Base-by-base conservation (phyloP, 768 basidiomycete genomes). In the Boletales sp. region DNA sequence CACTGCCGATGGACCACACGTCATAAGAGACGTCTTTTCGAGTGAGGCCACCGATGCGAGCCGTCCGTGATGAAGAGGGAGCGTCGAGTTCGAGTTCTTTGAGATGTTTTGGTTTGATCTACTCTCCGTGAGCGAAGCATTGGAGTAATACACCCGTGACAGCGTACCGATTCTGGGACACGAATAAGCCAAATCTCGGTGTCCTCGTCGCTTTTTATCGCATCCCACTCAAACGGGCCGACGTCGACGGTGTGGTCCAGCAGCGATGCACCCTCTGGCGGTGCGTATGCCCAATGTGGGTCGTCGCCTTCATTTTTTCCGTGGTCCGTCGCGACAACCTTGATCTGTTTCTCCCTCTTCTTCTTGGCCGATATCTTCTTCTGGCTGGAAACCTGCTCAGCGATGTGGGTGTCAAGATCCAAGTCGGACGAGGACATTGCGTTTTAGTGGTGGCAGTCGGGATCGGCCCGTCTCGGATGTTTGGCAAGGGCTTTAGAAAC, bases 181-280 rank as follows among this genome's bases (percentile, higher is more conserved):
- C 87, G 78, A 32, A 90, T 76, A 12, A 88, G 67, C 80, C 86
- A 89, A 9, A 90, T 57, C 56, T 90, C 87, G 10, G 80, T 58
- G 51, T 88, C 78, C 0, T 71, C 64, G 24, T 84, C 74, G 43
- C 77, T 66, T 11, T 78, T 72, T 5, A 90, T 52, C 7, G 70
- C 66, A 50, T 85, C 84, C 86, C 86, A 90, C 57, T 88, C 87
- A 57, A 86, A 86, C 3, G 74, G 72, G 2, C 72, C 71, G 2
- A 8, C 52, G 50, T 84, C 78, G 13, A 69, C 67, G 19, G 66
- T 56, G 50, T 76, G 67, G 42, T 81, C 72, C n/a, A 84, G 60
- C 14, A 76, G 62, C 8, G 70, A 65, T n/a, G 74, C 69, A 8
- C 78, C 83, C 2, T 66, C 51, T 8, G 86, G 86, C 0, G 86